Evolutionary conservation across 192 early-diverging fungal species (phyloP).

Genomic region (Lobosporangium transversale): DNA sequence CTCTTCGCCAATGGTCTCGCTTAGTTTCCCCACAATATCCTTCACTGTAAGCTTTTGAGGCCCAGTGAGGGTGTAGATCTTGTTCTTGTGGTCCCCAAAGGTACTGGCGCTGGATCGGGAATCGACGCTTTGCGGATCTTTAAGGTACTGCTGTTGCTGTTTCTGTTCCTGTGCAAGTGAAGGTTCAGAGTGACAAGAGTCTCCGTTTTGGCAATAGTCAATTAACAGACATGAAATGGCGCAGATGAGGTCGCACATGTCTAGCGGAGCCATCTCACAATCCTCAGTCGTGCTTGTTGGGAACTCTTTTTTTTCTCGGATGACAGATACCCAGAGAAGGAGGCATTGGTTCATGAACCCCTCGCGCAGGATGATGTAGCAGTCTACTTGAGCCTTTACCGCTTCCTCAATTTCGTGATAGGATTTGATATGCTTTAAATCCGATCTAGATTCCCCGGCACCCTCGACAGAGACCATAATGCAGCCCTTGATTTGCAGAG

Average conservation of each 20-base stretch:
- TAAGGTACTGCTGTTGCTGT: neutral
- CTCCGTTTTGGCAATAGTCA: slow-evolving; percentile 1
- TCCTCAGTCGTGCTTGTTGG: slow-evolving; percentile 1
- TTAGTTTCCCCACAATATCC: slow-evolving; percentile 8
- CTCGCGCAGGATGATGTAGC: slow-evolving; percentile 32
- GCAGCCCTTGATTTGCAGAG: slow-evolving; percentile 2
- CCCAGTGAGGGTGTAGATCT: slow-evolving; percentile 32
- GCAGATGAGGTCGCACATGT: slow-evolving; percentile 17
- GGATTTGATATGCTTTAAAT: slow-evolving; percentile 16
- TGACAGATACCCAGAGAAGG: slow-evolving; percentile 18
- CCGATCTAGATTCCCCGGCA: slow-evolving; percentile 2
- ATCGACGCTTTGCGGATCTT: neutral
- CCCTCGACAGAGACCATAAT: slow-evolving; percentile 20
- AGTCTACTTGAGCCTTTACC: slow-evolving; percentile 8
- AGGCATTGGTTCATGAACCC: slow-evolving; percentile 27
- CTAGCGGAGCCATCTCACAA: slow-evolving; percentile 25
- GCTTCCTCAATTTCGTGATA: slow-evolving; percentile 24
- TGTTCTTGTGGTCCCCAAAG: slow-evolving; percentile 22
- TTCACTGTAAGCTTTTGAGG: slow-evolving; percentile 21
- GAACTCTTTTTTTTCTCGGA: slow-evolving; percentile 24
- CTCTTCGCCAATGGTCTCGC: slow-evolving; percentile 22
- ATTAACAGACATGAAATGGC: slow-evolving; percentile 15
- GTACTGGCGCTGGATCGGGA: too few species aligned
- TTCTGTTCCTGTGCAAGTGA: neutral
- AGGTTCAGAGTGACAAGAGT: neutral